Base-by-base conservation (phyloP, 2,329 filamentous ascomycete genomes). In the Colletotrichum sp. region DNA sequence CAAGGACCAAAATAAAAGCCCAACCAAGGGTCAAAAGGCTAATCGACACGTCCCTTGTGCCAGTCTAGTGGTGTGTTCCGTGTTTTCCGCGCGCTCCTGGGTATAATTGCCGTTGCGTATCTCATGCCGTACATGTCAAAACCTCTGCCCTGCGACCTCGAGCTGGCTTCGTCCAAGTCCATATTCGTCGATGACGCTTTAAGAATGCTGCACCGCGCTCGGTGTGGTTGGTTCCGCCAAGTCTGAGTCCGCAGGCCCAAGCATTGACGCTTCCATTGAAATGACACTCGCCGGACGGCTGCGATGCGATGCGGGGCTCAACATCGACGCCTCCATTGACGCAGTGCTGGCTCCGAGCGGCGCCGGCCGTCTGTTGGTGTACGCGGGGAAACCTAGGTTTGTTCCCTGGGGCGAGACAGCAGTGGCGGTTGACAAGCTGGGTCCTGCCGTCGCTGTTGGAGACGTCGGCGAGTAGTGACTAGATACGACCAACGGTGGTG, bases 291-390 rank as follows among this genome's bases (percentile, higher is more conserved):
- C 70, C 10, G 64, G 74, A 6, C 74, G 70, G 21, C 71, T 74
- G 57, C 65, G 70, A 65, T 69, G 74, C 32, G 59, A 64, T 7
- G 65, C 74, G 8, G 74, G 74, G 48, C 74, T 76, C 16, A 76
- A 52, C 74, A 76, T 76, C 13, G 74, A 74, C 7, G 74, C 74
- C 26, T 77, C 67, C 76, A 77, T 77, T 4, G 76, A 77, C 16
- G 76, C 76, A 10, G 76, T 77, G 26, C 76, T 77, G 55, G 76
- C 76, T n/a, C 74, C 74, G 12, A 74, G 55, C 3, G 76, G 71
- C 9, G 74, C 66, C 6, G 74, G 69, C 39, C 74, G 59, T 21
- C 74, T 69, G 63, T 66, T 73, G 7, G 71, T 77, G 39, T 75
- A 73, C 9, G 64, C 69, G 9, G 73, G 64, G 18, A 74, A 76